Percentiles rank a stretch among this genome's conserved stretches.
Evolutionary conservation across 1,139 yeast genomes (phyloP).

Genomic region (Candida anutae): DNA sequence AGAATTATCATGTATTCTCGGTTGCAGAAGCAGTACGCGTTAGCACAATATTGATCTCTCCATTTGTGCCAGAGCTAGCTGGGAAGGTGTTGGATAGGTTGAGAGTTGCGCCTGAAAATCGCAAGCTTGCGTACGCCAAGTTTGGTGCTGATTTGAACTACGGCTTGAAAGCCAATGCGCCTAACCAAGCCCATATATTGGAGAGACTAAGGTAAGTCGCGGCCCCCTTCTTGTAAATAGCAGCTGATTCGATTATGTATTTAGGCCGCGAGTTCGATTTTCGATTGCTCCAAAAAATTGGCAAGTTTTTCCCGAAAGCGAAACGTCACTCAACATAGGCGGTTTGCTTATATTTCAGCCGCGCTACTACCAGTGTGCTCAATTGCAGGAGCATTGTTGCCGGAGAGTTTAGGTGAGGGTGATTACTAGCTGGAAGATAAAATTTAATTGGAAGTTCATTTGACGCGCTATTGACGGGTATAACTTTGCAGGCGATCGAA

Average conservation of each 20-base stretch:
- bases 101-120: slow-evolving; percentile 35
- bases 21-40: slow-evolving; percentile 71
- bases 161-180: slow-evolving; percentile 33
- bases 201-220: too few relatives aligned
- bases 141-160: slow-evolving; percentile 45
- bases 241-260: too few relatives aligned
- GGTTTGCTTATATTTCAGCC: too few relatives aligned
- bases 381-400: background rate
- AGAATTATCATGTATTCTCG: slow-evolving; percentile 48
- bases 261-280: too few relatives aligned
- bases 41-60: slow-evolving; percentile 55
- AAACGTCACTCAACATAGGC: too few relatives aligned
- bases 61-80: slow-evolving; percentile 66
- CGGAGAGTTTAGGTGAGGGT: background rate
- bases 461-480: background rate
- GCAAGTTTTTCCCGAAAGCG: too few relatives aligned
- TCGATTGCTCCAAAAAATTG: too few relatives aligned
- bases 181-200: too few relatives aligned
- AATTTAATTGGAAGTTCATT: background rate
- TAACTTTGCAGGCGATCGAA: background rate
- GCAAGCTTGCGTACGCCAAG: slow-evolving; percentile 29
- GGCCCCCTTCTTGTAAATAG: too few relatives aligned
- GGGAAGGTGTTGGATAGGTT: slow-evolving; percentile 54
- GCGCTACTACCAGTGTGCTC: too few relatives aligned
- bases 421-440: too few relatives aligned